A percentile compares a stretch with the other conserved stretches of the same genome.
Evolutionary conservation across 805 yeast genomes (phyloP).

Genomic region (Ascoidea asiatica): DNA sequence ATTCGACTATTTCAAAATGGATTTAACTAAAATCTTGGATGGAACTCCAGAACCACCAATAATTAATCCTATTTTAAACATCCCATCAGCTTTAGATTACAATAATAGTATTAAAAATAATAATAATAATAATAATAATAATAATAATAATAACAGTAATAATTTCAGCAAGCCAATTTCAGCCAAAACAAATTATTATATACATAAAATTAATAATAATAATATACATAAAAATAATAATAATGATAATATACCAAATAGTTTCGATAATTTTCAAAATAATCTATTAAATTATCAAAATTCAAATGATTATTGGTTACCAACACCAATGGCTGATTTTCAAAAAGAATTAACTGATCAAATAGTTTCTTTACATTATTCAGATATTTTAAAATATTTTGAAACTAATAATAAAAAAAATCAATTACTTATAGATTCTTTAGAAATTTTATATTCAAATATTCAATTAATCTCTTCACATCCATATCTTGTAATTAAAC

Average conservation of each 20-base stretch:
- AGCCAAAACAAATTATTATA: conserved; percentile 14
- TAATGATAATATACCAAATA: conserved; percentile 17
- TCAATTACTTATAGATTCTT: conserved; percentile 55
- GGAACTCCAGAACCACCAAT: conserved; percentile 78
- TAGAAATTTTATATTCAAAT: conserved; percentile 63
- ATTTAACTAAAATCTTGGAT: conserved; percentile 60
- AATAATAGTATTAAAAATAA: conserved; percentile 21
- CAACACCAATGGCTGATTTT: conserved; percentile 74
- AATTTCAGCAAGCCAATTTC: no score
- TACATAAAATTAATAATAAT: conserved; percentile 18
- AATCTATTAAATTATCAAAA: no score
- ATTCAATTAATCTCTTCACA: conserved; percentile 76
- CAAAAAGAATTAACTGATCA: conserved; percentile 87
- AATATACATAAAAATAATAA: conserved; percentile 16
- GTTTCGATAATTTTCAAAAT: no score
- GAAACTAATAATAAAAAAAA: conserved; percentile 39
- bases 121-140: conserved; percentile 15
- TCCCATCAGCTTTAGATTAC: not conserved
- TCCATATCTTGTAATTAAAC: conserved; percentile 75
- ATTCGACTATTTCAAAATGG: no score
- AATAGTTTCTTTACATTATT: conserved; percentile 80
- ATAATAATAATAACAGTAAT: conserved; percentile 18
- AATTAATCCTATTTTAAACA: conserved; percentile 32
- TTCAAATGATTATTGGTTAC: conserved; percentile 52
- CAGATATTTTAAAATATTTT: conserved; percentile 79